A percentile compares a stretch with the other conserved stretches of the same genome.
These are phyloP conservation scores for Ganoderma meredithae DNA, from an alignment of 1,284 basidiomycete genomes.

Conservation along the genomic window DNA sequence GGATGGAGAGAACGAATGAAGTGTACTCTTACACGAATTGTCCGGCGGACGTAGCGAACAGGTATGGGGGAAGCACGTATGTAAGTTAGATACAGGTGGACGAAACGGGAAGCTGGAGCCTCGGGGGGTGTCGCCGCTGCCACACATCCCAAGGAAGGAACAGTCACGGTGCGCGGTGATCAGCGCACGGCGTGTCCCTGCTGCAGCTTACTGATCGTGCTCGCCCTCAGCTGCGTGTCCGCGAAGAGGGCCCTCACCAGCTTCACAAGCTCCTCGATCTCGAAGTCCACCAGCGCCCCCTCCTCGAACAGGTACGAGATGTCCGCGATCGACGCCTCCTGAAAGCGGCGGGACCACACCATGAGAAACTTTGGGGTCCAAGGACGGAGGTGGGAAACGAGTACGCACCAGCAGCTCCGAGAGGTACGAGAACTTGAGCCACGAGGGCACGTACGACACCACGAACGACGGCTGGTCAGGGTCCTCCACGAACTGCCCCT, in stretches of 20 bases:
- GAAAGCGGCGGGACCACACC: conserved; percentile 22
- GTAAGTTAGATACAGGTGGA: background rate
- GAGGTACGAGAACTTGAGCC: conserved; percentile 94
- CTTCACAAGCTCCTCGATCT: conserved; percentile 81
- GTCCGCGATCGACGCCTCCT: conserved; percentile 95
- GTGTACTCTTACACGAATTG: background rate
- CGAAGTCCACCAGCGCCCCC: conserved; percentile 92
- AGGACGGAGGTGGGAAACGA: conserved; percentile 3
- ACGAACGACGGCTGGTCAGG: conserved; percentile 73
- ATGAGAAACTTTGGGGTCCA: too few species aligned
- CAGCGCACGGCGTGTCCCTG: conserved; percentile 57
- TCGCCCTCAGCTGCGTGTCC: conserved; percentile 84
- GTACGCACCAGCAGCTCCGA: conserved; percentile 84
- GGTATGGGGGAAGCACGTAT: background rate
- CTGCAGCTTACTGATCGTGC: conserved; percentile 78
- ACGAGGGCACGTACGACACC: conserved; percentile 84
- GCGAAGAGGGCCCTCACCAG: conserved; percentile 91
- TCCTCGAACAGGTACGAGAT: conserved; percentile 94
- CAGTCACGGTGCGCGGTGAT: conserved; percentile 12
- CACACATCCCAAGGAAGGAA: conserved; percentile 10
- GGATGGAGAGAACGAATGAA: background rate
- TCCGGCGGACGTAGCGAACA: background rate
- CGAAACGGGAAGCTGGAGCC: conserved; percentile 1
- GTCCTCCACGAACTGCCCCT: conserved; percentile 80
- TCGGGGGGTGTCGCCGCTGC: background rate